Base-by-base conservation (phyloP, 768 basidiomycete genomes). In the Lentinula sp. region DNA sequence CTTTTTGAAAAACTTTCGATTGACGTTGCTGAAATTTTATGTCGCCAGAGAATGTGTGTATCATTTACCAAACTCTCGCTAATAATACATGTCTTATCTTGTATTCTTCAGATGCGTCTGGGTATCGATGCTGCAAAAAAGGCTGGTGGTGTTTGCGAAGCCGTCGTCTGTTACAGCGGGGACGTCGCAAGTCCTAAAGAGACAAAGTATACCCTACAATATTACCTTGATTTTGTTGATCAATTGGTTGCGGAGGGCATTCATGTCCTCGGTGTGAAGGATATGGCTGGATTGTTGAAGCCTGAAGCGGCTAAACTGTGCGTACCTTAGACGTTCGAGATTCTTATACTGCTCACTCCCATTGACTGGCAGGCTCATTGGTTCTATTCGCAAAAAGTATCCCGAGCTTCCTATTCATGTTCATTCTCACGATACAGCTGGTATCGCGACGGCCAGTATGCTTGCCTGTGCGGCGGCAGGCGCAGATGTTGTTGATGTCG, bases 111-210 rank as follows among this genome's bases (percentile, higher is more conserved):
- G 91, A 92, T 99, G 92, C 88, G 83, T 74, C 86, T 99, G 67
- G 97, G 97, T 71, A 98, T 99, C 67, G 97, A 99, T 71, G 97
- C 97, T 43, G 97, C 97, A 62, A 99, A 98, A 86, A 97, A 97
- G 75, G 97, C 97, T 36, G 97, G 97, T 61, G 97, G 97, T 81
- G 97, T 99, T 54, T 88, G 90, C 62, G 97, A 99, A 74, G 97
- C 93, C 46, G 93, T 93, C 61, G 92, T 96, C 66, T 99, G 97
- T 79, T 99, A 99, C 82, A 95, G 92, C 66, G 97, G 97, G 63
- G 97, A 99, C 71, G 90, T 97, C 52, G 95, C 95, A 42, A 92
- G 85, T 77, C 88, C 93, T 58, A 95, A 90, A 75, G 93, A 95
- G 77, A 93, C 83, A 63, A 99, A 99, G 77, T 99, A 99, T 78